These are phyloP conservation scores for Ramichloridium luteum DNA, from an alignment of 2,329 filamentous ascomycete species.

Conservation along the genomic window DNA sequence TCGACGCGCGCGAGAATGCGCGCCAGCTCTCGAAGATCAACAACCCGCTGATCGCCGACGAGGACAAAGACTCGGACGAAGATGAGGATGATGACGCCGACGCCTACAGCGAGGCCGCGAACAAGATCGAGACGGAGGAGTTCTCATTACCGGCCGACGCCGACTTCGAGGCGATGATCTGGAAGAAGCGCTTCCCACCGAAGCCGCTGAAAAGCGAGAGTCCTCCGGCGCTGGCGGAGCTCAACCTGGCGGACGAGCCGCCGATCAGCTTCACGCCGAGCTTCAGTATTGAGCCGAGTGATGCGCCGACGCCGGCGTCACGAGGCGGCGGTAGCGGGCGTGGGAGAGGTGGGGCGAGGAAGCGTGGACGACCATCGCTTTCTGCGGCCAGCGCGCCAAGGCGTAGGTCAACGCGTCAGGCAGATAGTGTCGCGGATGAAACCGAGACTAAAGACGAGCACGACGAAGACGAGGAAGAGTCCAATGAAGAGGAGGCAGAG, in stretches of 20 bases:
- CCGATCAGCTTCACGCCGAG: conserved; percentile 24
- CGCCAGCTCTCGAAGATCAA: conserved; percentile 38
- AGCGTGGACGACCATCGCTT: conserved; percentile 1
- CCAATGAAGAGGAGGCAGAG: conserved; percentile 18
- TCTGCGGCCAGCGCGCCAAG: neutral
- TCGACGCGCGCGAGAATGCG: conserved; percentile 70
- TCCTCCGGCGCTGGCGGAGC: conserved; percentile 18
- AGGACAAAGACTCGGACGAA: conserved; percentile 29
- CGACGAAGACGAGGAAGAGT: conserved; percentile 13
- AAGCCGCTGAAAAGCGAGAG: conserved; percentile 13
- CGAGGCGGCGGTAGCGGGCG: conserved; percentile 9
- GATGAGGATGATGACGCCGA: conserved; percentile 27
- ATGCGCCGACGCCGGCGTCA: conserved; percentile 13
- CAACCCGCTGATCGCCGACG: conserved; percentile 20
- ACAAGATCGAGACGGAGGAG: conserved; percentile 28
- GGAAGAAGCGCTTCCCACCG: conserved; percentile 25
- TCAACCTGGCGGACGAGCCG: conserved; percentile 21
- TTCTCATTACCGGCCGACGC: conserved; percentile 33
- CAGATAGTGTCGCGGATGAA: neutral
- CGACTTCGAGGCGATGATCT: conserved; percentile 31
- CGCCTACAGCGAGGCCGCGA: conserved; percentile 25
- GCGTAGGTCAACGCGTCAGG: neutral
- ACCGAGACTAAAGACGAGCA: conserved; percentile 7
- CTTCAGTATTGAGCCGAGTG: conserved; percentile 20
- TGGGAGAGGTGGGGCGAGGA: conserved; percentile 9